Base-by-base conservation (phyloP, 495 filamentous ascomycete genomes). In the Lasiosphaeria hispida region DNA sequence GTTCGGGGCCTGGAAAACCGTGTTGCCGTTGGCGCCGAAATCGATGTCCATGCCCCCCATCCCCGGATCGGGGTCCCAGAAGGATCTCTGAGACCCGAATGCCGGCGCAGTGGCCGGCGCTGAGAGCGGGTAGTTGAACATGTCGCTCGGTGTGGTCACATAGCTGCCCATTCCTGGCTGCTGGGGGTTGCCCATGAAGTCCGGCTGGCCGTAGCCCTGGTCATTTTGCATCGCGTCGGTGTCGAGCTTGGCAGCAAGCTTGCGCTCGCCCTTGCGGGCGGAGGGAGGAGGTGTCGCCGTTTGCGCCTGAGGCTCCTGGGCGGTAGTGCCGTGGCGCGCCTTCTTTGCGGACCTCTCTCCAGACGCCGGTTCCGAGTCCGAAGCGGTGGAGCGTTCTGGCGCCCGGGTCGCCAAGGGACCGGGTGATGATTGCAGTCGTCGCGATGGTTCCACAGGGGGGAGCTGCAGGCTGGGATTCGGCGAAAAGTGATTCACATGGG, bases 61-160 rank as follows among this genome's bases (percentile, higher is more conserved):
- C 57, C 68, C 72, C 1, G 76, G 62, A 48, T 84, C 80, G 11
- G 87, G 76, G 58, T 92, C 90, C 89, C 89, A 94, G 66, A 92
- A 91, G 23, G 86, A 69, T 52, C 84, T 82, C 40, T 85, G 79
- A 59, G 86, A 83, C 7, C 80, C 80, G 55, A 87, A 87, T 50
- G 81, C 80, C 8, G 87, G 84, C 17, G 85, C 88, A 6, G 84
- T 79, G 38, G 87, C 83, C 0, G 90, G 85, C 34, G 88, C 87
- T 2, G 88, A 82, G 57, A 87, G 80, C 10, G 82, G 82, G 60
- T 91, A 86, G 30, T 83, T 81, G 63, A 92, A 90, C 65, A 80
- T 69, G 48, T 78, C 75, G 39, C 62, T 67, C 36, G 72, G 70
- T 9, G 67, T 62, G 17, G 69, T 65, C 37, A 71, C 69, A 50